Base-by-base conservation (phyloP, 2,329 filamentous ascomycete genomes). In the Trichoderma brevicompactum region DNA sequence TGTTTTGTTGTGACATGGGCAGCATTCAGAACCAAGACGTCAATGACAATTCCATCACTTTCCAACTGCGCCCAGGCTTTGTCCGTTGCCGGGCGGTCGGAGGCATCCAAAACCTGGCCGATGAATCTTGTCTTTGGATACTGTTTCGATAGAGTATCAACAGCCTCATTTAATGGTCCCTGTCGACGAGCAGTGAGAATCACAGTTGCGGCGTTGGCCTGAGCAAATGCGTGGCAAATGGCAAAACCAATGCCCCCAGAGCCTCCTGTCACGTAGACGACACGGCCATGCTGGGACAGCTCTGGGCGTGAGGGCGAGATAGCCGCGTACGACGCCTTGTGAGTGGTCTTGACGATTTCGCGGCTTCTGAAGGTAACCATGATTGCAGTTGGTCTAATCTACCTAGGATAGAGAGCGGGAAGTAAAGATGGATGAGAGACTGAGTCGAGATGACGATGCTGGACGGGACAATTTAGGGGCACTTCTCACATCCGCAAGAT, bases 261-360 rank as follows among this genome's bases (percentile, higher is more conserved):
- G 23, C 83, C 87, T 53, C 89, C 89, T 1, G 87, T 89, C 71
- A 92, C 86, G 10, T 92, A 79, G 8, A 89, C 84, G 2, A 82
- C 87, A 9, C 73, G 71, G 13, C 79, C 79, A 5, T 72, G 69
- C 41, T 81, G 77, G 5, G 72, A 77, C 19, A 81, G 74, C 65
- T 77, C 75, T 0, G 78, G 77, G 0, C 75, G 74, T 1, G 66
- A 59, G 2, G 79, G 74, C 0, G 71, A 73, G 66, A 82, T 79
- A 66, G 72, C 68, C 0, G 74, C 67, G 65, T 82, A 81, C 0
- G 76, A 60, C 15, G 66, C 60, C 2, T 67, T 73, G 69, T 79
- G 77, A 46, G 70, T 52, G n/a, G 71, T 74, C 8, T 70, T 68
- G 28, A 73, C 75, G 58, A 74, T 74, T 13, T 68, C 56, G n/a